Base-by-base conservation (phyloP, 164 flowering plant genomes). In the Stephania yunnanensis region DNA sequence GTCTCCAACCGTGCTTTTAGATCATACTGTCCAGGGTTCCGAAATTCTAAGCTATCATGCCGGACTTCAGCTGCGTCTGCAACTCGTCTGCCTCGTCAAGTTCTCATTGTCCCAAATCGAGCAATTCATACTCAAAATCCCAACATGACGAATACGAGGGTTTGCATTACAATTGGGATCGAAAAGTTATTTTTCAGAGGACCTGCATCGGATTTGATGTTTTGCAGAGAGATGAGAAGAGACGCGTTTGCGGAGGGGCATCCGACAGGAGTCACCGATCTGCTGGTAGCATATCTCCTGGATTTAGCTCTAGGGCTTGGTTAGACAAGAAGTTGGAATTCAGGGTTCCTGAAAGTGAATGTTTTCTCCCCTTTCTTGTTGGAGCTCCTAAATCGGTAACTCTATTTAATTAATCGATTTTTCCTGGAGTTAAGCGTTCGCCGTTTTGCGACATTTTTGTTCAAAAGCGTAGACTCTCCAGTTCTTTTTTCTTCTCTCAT, bases 351-450 rank as follows among this genome's bases (percentile, higher is more conserved):
- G 78, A 81, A 30, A 74, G 48, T 10, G 73, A 78, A 64, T 83
- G 85, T 55, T 19, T 12, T 20, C 78, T 84, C 46, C 87, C 84
- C 1, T 85, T 85, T 45, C 83, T 83, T 29, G 73, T 68, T 9
- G 69, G 76, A 13, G 84, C 82, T 46, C 83, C 84, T 0, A 82
- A 68, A 75, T 46, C 72, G 83, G 86, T 84, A 77, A 10, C 30
- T 65, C 22, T 69, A 15, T 63, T 53, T 31, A 6, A 4, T 5
- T 29, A 31, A 46, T 1, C 25, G 25, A 25, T 25, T 25, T 25
- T 0, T 25, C 25, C 25, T 25, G 25, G 25, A 25, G 25, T 15
- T 36, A 20, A 46, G 2, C n/a, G 12, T 13, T n/a, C 13, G 8
- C 42, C 42, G 1, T 36, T 36, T 36, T 25, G 42, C 42, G 1